Evolutionary conservation across 495 filamentous ascomycete genomes (phyloP), one percentile per base, ranked within the genome.

Genomic region (Aspergillus conjunctus): DNA sequence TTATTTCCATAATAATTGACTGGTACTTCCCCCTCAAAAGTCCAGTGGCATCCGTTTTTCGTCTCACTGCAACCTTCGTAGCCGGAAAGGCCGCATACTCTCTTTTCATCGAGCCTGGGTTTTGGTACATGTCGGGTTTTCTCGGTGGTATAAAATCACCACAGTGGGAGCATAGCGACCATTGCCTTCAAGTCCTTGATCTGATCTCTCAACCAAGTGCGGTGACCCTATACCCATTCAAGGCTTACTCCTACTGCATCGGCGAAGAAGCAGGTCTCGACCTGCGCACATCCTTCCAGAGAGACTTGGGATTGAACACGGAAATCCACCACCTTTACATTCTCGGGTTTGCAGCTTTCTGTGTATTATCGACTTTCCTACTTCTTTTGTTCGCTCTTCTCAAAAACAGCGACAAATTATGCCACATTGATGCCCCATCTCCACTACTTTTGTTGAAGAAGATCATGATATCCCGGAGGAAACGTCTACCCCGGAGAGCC

Each of bases 21-120:
- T 68, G 57, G 60, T 53, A 56, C 17, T 61, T 61, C 20, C 57
- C 66, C 4, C 45, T 26, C 15, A 54, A 63, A 20, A 9, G 34
- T n/a, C 60, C 58, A 4, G 17, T 50, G 12, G 15, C 15, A 20
- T 46, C 48, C 11, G 1, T 57, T 3, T 34, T 30, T 50, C 55
- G 58, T 7, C 11, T 64, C 7, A 43, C 31, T 18, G 9, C 10
- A 3, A 46, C 58, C 12, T n/a, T 50, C 5, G 10, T 64, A 17
- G 7, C 31, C 17, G 51, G 12, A 0, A 34, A 22, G 1, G 12
- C 14, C 0, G 10, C 44, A 15, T 49, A 60, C 37, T 30, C 21
- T 11, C 7, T 21, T 21, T 3, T 61, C 3, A 21, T 65, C 8
- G 7, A 49, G 2, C 60, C 59, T 5, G 32, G 37, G 1, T 18